A percentile compares a stretch with the other conserved stretches of the same genome.
These are phyloP conservation scores for Mortierella sp. DNA, from an alignment of 371 early-diverging fungal genomes.

Conservation along the genomic window DNA sequence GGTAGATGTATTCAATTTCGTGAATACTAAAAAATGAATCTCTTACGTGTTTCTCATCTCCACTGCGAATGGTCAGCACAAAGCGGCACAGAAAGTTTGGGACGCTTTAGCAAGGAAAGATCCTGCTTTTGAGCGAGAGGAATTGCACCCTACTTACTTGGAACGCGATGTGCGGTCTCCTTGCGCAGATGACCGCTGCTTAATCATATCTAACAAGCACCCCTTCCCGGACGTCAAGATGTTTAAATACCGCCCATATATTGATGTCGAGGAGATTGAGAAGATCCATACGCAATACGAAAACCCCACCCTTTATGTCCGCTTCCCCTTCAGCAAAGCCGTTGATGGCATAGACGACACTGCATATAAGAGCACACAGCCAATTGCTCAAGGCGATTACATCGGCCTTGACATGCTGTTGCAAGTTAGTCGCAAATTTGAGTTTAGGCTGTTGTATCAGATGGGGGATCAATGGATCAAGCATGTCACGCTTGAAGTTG, in stretches of 20 bases:
- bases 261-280: slow-evolving; percentile 61
- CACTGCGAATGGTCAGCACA: slow-evolving; percentile 45
- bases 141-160: slow-evolving; percentile 57
- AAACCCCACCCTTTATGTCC: slow-evolving; percentile 51
- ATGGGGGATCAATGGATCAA: slow-evolving; percentile 57
- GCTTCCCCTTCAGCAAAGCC: slow-evolving; percentile 64
- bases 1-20: too few species aligned
- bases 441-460: slow-evolving; percentile 41
- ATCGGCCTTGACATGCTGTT: slow-evolving; percentile 73
- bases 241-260: slow-evolving; percentile 65
- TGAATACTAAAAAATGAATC: not conserved
- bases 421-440: slow-evolving; percentile 57
- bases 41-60: not conserved
- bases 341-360: slow-evolving; percentile 62
- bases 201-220: slow-evolving; percentile 69
- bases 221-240: slow-evolving; percentile 63
- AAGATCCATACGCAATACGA: slow-evolving; percentile 64
- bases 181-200: slow-evolving; percentile 69
- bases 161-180: slow-evolving; percentile 62
- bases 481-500: slow-evolving; percentile 43
- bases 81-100: slow-evolving; percentile 59
- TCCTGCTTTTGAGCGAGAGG: slow-evolving; percentile 54
- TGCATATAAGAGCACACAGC: slow-evolving; percentile 34
- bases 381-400: slow-evolving; percentile 63
- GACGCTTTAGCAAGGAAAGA: slow-evolving; percentile 55